Evolutionary conservation across 1,284 basidiomycete species (phyloP).

Genomic region (Anthracocystis panici-leucophaei): DNA sequence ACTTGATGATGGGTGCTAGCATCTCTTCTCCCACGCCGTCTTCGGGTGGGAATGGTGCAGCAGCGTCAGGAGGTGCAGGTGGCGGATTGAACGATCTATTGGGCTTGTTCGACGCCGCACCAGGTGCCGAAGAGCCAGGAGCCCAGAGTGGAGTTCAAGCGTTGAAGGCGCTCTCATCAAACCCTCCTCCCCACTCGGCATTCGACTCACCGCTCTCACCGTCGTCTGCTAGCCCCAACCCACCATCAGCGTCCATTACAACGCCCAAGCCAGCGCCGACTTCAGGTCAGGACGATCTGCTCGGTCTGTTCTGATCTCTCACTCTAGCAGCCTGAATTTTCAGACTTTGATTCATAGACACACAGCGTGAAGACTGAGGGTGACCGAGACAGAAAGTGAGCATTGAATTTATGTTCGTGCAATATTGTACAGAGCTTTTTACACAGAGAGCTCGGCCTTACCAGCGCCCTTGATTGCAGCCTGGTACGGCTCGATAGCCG

Average conservation of each 20-base stretch:
- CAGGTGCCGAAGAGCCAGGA: constrained; percentile 54
- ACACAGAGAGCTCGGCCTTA: constrained; percentile 72
- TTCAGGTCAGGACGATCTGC: constrained; percentile 41
- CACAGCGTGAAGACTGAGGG: background rate
- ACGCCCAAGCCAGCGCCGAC: constrained; percentile 11
- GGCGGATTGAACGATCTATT: constrained; percentile 60
- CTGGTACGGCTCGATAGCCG: constrained; percentile 80
- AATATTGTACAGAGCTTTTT: constrained; percentile 17
- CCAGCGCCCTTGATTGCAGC: constrained; percentile 76
- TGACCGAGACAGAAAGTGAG: background rate
- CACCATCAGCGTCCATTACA: constrained; percentile 2
- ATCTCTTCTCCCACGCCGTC: constrained; percentile 19
- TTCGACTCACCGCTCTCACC: constrained; percentile 25
- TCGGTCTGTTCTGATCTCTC: constrained; percentile 46
- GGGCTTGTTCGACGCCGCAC: constrained; percentile 61
- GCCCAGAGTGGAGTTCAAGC: constrained; percentile 56
- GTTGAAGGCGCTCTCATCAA: constrained; percentile 39
- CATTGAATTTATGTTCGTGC: background rate
- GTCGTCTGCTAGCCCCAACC: background rate
- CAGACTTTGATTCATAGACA: no score
- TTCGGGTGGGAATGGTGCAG: constrained; percentile 5
- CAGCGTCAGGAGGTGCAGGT: constrained; percentile 7
- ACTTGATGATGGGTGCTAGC: constrained; percentile 48
- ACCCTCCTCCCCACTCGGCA: constrained; percentile 1
- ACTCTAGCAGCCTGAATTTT: background rate